Evolutionary conservation across 2,329 filamentous ascomycete species (phyloP).

Genomic region (Aspergillus hiratsukae): DNA sequence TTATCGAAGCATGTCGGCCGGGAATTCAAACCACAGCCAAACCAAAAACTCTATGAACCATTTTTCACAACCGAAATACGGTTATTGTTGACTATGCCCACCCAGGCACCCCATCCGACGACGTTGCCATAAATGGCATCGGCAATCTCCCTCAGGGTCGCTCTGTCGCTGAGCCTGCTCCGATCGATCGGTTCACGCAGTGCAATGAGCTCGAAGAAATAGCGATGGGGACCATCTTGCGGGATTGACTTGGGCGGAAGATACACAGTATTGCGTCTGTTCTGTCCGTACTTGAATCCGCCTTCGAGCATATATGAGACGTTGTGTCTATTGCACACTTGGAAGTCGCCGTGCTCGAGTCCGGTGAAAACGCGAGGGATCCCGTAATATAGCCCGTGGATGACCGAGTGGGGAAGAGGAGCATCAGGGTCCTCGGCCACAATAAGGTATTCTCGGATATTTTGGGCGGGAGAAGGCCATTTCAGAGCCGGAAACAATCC

Average conservation of each 20-base stretch:
- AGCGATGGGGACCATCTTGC: constrained; percentile 51
- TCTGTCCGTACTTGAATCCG: constrained; percentile 47
- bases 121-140: constrained; percentile 46
- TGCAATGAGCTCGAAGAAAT: constrained; percentile 50
- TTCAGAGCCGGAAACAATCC: constrained; percentile 40
- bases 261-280: constrained; percentile 40
- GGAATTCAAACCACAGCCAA: not conserved
- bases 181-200: constrained; percentile 43
- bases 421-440: constrained; percentile 47
- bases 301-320: constrained; percentile 24
- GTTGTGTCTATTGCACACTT: constrained; percentile 19
- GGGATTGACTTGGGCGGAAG: constrained; percentile 45
- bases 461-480: constrained; percentile 35
- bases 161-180: constrained; percentile 32
- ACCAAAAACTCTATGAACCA: not conserved
- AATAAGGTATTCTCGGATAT: constrained; percentile 45
- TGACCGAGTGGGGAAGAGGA: constrained; percentile 42
- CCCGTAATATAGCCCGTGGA: constrained; percentile 44
- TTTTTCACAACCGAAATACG: not conserved
- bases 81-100: constrained; percentile 43
- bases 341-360: constrained; percentile 38
- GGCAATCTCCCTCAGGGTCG: constrained; percentile 42
- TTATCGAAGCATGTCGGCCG: not conserved
- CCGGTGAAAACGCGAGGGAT: constrained; percentile 36
- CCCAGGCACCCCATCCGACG: constrained; percentile 48